Percentiles rank a stretch among this genome's conserved stretches.
Evolutionary conservation across 2,329 filamentous ascomycete species (phyloP).

Genomic region (Thielaviopsis euricoi): DNA sequence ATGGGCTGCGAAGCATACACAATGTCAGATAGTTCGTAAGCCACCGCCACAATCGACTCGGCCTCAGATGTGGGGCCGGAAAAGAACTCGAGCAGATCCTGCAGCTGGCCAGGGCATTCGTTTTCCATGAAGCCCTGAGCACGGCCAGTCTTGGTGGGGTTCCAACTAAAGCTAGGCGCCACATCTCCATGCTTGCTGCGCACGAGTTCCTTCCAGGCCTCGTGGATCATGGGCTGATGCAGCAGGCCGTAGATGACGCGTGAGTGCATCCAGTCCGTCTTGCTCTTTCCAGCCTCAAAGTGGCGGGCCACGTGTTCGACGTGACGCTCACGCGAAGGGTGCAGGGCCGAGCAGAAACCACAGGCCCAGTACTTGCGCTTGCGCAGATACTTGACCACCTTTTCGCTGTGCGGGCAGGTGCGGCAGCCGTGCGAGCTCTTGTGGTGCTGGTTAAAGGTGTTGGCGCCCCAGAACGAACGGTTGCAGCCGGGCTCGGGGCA

Average conservation of each 20-base stretch:
- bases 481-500: slow-evolving; percentile 48
- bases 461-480: slow-evolving; percentile 50
- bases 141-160: slow-evolving; percentile 36
- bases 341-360: slow-evolving; percentile 48
- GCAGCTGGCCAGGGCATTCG: slow-evolving; percentile 44
- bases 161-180: slow-evolving; percentile 47
- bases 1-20: slow-evolving; percentile 18
- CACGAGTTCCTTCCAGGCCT: slow-evolving; percentile 43
- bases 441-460: slow-evolving; percentile 52
- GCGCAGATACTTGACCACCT: slow-evolving; percentile 43
- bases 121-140: slow-evolving; percentile 44
- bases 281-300: slow-evolving; percentile 46
- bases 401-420: slow-evolving; percentile 47
- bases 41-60: slow-evolving; percentile 38
- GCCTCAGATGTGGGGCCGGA: slow-evolving; percentile 40
- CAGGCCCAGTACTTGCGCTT: slow-evolving; percentile 54
- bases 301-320: slow-evolving; percentile 54
- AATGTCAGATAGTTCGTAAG: slow-evolving; percentile 38
- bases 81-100: slow-evolving; percentile 50
- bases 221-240: slow-evolving; percentile 46
- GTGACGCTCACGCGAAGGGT: slow-evolving; percentile 47
- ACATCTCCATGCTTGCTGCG: slow-evolving; percentile 35
- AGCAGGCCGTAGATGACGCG: slow-evolving; percentile 50
- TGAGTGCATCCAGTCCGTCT: slow-evolving; percentile 51
- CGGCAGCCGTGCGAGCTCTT: slow-evolving; percentile 48